Evolutionary conservation across 2,329 filamentous ascomycete genomes (phyloP).

Genomic region (Pseudocercospora cruenta): DNA sequence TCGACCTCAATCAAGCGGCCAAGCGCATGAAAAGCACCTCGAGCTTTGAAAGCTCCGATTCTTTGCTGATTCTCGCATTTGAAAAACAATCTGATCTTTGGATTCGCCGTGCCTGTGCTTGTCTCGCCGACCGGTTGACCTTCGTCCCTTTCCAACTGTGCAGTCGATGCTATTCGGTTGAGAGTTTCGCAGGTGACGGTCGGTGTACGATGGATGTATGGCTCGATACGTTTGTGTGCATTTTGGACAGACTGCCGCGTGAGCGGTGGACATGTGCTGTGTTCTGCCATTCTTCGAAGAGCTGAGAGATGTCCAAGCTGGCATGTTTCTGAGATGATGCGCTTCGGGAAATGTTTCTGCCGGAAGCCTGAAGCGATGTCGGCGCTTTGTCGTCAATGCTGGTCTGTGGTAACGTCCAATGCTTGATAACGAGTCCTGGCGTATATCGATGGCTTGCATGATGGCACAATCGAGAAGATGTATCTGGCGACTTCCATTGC

Average conservation of each 20-base stretch:
- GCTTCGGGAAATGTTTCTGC: background rate
- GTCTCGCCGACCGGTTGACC: constrained; percentile 18
- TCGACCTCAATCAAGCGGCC: constrained; percentile 68
- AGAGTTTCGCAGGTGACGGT: constrained; percentile 79
- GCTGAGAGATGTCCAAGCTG: background rate
- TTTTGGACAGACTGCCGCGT: constrained; percentile 71
- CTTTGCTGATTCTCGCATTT: constrained; percentile 95
- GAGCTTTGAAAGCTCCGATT: constrained; percentile 88
- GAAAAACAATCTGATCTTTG: constrained; percentile 78
- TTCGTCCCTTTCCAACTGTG: constrained; percentile 52
- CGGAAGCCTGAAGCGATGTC: background rate
- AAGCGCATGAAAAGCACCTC: constrained; percentile 88
- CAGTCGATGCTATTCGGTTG: constrained; percentile 72
- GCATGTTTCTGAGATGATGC: background rate
- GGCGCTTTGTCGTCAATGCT: background rate
- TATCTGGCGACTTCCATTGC: background rate
- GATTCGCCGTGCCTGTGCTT: constrained; percentile 54
- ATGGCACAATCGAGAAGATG: background rate
- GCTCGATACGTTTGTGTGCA: constrained; percentile 73
- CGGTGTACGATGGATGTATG: constrained; percentile 80
- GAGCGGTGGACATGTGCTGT: constrained; percentile 61
- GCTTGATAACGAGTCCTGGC: no score
- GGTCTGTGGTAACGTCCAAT: background rate
- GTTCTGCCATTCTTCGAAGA: constrained; percentile 47
- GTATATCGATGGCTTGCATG: background rate